These are phyloP conservation scores for Aspergillus asperescens DNA, from an alignment of 495 filamentous ascomycete genomes.

Conservation along the genomic window DNA sequence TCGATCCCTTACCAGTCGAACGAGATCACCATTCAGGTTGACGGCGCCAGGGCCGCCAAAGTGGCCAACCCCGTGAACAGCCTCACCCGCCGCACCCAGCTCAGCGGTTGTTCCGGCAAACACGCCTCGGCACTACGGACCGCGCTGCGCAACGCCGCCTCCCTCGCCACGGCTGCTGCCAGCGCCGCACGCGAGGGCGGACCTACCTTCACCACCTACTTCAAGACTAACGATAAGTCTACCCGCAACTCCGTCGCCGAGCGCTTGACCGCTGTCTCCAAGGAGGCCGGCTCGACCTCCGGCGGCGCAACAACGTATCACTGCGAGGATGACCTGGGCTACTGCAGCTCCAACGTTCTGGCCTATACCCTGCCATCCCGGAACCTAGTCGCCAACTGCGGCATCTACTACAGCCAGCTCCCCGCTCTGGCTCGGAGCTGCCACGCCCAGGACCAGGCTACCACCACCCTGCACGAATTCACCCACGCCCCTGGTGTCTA, in stretches of 20 bases:
- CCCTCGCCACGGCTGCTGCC: conserved; percentile 50
- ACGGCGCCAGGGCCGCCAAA: conserved; percentile 46
- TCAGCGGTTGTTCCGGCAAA: conserved; percentile 46
- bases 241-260: conserved; percentile 46
- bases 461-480: conserved; percentile 57
- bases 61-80: conserved; percentile 40
- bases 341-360: conserved; percentile 47
- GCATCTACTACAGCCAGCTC: conserved; percentile 49
- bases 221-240: conserved; percentile 48
- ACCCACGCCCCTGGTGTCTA: conserved; percentile 55
- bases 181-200: conserved; percentile 40
- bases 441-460: conserved; percentile 55
- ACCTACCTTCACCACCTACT: conserved; percentile 58
- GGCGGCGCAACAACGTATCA: conserved; percentile 44
- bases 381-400: conserved; percentile 53
- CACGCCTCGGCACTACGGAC: conserved; percentile 35
- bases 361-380: conserved; percentile 52
- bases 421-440: conserved; percentile 40
- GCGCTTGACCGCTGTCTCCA: conserved; percentile 46
- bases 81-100: conserved; percentile 45
- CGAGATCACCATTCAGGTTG: conserved; percentile 42
- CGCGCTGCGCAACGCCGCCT: conserved; percentile 46
- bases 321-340: conserved; percentile 47
- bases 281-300: conserved; percentile 42
- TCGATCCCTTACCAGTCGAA: conserved; percentile 43